A percentile compares a stretch with the other conserved stretches of the same genome.
These are phyloP conservation scores for Lactarius hatsudake DNA, from an alignment of 768 basidiomycete species.

Conservation along the genomic window DNA sequence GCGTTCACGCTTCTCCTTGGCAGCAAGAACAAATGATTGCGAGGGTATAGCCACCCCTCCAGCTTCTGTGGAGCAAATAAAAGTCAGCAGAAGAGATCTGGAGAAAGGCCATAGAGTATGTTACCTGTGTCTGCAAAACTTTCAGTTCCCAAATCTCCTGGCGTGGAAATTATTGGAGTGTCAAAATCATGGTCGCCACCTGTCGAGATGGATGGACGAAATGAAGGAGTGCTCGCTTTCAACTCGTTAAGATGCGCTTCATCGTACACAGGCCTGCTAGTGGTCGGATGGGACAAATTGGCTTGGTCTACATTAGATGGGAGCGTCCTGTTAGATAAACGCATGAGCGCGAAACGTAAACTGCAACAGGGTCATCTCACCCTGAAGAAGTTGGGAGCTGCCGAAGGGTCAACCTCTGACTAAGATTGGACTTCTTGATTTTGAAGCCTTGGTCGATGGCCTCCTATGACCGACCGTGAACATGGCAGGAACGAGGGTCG, in stretches of 20 bases:
- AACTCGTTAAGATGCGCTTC: constrained; percentile 71
- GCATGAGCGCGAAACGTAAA: constrained; percentile 13
- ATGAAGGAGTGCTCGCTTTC: constrained; percentile 69
- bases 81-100: constrained; percentile 21
- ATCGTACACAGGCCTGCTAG: constrained; percentile 63
- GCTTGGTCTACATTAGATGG: constrained; percentile 17
- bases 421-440: constrained; percentile 78
- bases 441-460: constrained; percentile 64
- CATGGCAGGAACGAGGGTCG: background rate
- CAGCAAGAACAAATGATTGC: constrained; percentile 65
- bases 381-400: constrained; percentile 43
- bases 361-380: constrained; percentile 19
- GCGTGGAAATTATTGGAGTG: constrained; percentile 43
- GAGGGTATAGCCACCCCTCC: constrained; percentile 57
- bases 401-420: constrained; percentile 58
- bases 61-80: constrained; percentile 33
- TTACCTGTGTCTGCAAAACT: constrained; percentile 16
- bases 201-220: constrained; percentile 44
- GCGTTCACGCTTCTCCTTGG: constrained; percentile 74
- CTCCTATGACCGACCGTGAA: constrained; percentile 43
- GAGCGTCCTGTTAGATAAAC: background rate
- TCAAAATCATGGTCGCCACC: constrained; percentile 47
- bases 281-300: constrained; percentile 34
- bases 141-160: constrained; percentile 18
- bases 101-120: constrained; percentile 29